A percentile compares a stretch with the other conserved stretches of the same genome.
Evolutionary conservation across 257 asterid species (phyloP).

Genomic region (Voacanga thouarsii): DNA sequence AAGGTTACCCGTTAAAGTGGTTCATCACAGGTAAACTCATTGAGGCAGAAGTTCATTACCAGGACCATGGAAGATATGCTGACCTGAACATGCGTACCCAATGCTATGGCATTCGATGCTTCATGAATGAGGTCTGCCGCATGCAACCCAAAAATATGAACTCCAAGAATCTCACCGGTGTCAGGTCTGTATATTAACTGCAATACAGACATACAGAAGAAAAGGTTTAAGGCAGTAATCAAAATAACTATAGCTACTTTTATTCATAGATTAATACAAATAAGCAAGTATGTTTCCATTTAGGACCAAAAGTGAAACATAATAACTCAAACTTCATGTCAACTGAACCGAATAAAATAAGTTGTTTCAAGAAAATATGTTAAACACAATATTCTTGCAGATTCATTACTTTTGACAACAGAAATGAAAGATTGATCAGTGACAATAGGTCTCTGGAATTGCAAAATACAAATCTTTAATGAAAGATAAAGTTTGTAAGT

Average conservation of each 20-base stretch:
- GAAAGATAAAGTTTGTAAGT: neutral
- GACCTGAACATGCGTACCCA: constrained; percentile 62
- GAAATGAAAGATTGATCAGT: neutral
- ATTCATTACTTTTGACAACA: neutral
- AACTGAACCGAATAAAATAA: neutral
- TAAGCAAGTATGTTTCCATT: neutral
- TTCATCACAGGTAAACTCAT: neutral
- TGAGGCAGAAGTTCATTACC: neutral
- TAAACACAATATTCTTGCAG: neutral
- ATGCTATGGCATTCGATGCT: constrained; percentile 66
- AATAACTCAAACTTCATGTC: neutral
- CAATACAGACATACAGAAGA: constrained; percentile 6
- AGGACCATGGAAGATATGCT: neutral
- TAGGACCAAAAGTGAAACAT: neutral
- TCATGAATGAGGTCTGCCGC: constrained; percentile 76
- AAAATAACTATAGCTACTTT: neutral
- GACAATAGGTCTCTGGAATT: too few relatives aligned
- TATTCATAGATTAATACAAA: neutral
- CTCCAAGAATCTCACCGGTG: constrained; percentile 77
- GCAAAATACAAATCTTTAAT: too few relatives aligned
- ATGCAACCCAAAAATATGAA: constrained; percentile 70
- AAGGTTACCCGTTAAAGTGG: neutral
- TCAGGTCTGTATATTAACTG: constrained; percentile 77
- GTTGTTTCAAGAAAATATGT: neutral
- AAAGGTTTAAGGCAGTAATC: neutral